phyloP scores from a whole-genome alignment of 257 asterid genomes.

The Solanum chiquidenum region DNA sequence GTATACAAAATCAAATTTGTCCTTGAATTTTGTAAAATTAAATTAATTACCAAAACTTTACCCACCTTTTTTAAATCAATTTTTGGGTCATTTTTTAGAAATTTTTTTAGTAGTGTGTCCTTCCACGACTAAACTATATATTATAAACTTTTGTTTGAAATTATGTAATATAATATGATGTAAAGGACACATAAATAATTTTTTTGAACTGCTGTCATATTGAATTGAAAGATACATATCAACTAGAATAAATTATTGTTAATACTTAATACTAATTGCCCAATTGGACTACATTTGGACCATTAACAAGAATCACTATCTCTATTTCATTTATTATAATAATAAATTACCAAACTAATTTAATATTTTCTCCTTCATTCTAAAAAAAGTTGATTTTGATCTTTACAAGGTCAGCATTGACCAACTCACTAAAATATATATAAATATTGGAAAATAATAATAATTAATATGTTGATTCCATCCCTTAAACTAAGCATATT shows the following conservation, averaged over 20 bases:
- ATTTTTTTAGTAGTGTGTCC: background rate
- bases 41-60: background rate
- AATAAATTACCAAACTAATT: background rate
- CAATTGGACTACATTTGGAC: background rate
- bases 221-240: background rate
- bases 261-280: background rate
- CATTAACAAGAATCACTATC: background rate
- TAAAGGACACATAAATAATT: background rate
- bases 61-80: background rate
- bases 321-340: background rate
- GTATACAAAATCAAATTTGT: background rate
- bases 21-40: background rate
- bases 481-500: background rate
- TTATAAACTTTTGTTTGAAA: background rate
- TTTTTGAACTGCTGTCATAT: background rate
- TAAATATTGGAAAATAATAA: background rate
- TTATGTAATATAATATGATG: background rate
- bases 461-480: background rate
- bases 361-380: background rate
- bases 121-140: background rate
- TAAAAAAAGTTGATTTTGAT: background rate
- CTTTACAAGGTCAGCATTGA: background rate
- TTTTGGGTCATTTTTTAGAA: background rate
- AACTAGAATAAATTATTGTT: background rate
- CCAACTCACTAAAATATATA: background rate